Evolutionary conservation across 1,139 yeast species (phyloP), one percentile per base, ranked within the genome.

Genomic region (Suhomyces coccinellae): DNA sequence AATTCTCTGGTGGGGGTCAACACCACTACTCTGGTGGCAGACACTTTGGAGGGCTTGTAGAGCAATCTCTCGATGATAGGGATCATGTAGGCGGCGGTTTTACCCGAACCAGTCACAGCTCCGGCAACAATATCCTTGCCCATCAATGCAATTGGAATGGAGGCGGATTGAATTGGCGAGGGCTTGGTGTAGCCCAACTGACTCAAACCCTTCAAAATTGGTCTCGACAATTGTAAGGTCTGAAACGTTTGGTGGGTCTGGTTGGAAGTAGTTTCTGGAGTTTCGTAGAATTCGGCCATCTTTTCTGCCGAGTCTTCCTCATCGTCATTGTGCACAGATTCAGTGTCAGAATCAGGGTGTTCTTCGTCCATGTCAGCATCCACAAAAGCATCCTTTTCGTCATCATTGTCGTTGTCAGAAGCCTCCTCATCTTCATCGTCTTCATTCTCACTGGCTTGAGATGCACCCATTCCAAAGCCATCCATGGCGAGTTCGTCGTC

Each of bases 101-200:
- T 93, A 80, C 99, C 99, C 30, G 98, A 90, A 71, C 99, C 99
- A 3, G 99, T 93, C 24, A 88, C 96, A 31, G 99, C 99, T 72
- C 98, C 98, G n/a, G 99, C 99, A 55, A 93, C 97, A 44, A 93
- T 82, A 65, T 89, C 97, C 61, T 88, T 91, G 56, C 99, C 99
- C 53, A 87, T 67, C 36, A 93, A 75, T 0, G 97, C 97, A 45
- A 91, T 83, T 9, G 99, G 99, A 52, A 93, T 90, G 12, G 96
- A 82, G 2, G 97, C 89, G 46, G 93, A 77, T 70, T 93, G 99
- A 71, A 95, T 88, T 13, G 97, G 96, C 0, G 97, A 87, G 12
- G 99, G 99, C 41, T 78, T 79, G 11, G 83, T 64, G 63, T 91
- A 95, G 4, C 96, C 96, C 38, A 95, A 73, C 22, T 83, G 82